phyloP scores from a whole-genome alignment of 1,139 yeast genomes.

The Fermentozyma sake region DNA sequence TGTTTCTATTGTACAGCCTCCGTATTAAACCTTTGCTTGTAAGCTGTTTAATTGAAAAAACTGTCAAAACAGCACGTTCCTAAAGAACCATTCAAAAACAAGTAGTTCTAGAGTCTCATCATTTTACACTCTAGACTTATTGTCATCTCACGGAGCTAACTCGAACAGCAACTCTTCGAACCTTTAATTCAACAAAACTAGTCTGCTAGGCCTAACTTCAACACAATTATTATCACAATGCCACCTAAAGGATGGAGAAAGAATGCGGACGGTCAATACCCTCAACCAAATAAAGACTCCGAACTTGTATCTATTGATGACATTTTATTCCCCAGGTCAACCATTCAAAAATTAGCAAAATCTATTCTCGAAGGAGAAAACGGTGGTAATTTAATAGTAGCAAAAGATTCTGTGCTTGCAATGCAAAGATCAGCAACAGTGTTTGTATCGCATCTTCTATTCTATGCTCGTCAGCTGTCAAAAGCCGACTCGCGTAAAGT shows the following conservation, averaged over 20 bases:
- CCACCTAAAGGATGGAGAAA: constrained; percentile 85
- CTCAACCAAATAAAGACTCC: constrained; percentile 48
- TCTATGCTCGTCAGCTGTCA: constrained; percentile 56
- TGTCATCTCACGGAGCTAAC: too few relatives aligned
- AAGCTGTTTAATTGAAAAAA: too few relatives aligned
- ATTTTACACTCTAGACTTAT: too few relatives aligned
- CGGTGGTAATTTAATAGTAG: constrained; percentile 35
- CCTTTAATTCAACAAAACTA: too few relatives aligned
- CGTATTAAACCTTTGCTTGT: too few relatives aligned
- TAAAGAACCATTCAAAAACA: too few relatives aligned
- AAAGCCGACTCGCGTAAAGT: constrained; percentile 53
- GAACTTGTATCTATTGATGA: constrained; percentile 65
- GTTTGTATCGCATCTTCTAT: constrained; percentile 63
- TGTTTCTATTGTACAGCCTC: too few relatives aligned
- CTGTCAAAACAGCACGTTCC: too few relatives aligned
- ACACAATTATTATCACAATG: constrained; percentile 31
- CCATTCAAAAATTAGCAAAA: constrained; percentile 58
- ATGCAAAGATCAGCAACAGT: constrained; percentile 71
- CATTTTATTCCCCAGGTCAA: constrained; percentile 61
- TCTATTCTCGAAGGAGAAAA: constrained; percentile 20
- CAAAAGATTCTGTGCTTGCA: constrained; percentile 65
- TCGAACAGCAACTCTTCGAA: too few relatives aligned
- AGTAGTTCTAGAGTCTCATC: too few relatives aligned
- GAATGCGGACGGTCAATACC: constrained; percentile 63
- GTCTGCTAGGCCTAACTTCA: too few relatives aligned